Base-by-base conservation (phyloP, 1,284 basidiomycete species). In the Cyathus olla region DNA sequence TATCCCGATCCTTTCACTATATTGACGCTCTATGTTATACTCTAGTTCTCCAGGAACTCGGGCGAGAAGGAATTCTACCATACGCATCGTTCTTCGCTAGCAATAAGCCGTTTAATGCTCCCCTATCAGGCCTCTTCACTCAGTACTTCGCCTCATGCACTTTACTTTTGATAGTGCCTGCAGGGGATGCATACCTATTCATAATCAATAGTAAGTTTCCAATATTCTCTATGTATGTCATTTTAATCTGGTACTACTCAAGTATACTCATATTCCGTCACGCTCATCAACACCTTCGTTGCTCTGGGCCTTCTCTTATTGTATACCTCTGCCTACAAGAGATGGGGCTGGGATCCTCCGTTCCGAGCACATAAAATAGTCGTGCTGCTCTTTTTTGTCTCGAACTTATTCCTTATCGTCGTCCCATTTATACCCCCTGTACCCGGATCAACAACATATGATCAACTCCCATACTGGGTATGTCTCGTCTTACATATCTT, bases 181-280 rank as follows among this genome's bases (percentile, higher is more conserved):
- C 88, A 0, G 89, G 90, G 1, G 91, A 92, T 66, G 88, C 88
- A 0, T 93, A 90, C 66, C 78, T 88, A 21, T 90, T 92, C 72
- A 81, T 90, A 68, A 81, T 92, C 54, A 91, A 85, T 64, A 70
- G 90, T 90, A 56, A 66, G 87, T 76, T 3, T 8, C 39, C 11
- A 42, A 13, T 11, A 26, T 42, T 13, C 56, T 6, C n/a, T 21
- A 56, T 44, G 31, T 22, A 40, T 42, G 49, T n/a, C 13, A 22
- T 54, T 17, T 55, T 55, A 57, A 49, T 49, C n/a, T 26, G 26
- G 8, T n/a, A n/a, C n/a, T n/a, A n/a, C n/a, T 21, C 26, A 17
- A 90, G 88, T 87, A 29, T 80, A 80, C 3, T 86, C 85, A 0
- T 90, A 90, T 66, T 86, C 85, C 6, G 61, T 82, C 39, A 77